Evolutionary conservation across 2,329 filamentous ascomycete genomes (phyloP).

Genomic region (Akanthomyces lecanii): DNA sequence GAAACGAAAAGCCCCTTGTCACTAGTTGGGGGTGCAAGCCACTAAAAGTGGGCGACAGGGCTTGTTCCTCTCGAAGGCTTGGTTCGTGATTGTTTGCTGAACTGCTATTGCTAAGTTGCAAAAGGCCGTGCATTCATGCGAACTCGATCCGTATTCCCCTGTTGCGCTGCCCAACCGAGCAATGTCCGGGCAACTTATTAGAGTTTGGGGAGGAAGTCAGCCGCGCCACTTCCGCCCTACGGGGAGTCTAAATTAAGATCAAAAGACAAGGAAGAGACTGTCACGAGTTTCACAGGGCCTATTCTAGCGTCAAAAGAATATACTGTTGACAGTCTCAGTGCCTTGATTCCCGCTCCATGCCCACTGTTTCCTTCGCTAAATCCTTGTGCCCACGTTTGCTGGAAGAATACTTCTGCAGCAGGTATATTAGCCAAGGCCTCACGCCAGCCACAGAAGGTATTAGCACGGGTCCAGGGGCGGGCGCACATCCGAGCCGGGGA

Average conservation of each 20-base stretch:
- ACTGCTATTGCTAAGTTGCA: background rate
- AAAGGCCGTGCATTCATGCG: constrained; percentile 10
- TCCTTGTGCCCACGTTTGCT: too few species aligned
- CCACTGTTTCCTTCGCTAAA: too few species aligned
- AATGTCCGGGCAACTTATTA: background rate
- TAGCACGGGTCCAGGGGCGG: background rate
- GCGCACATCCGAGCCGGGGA: background rate
- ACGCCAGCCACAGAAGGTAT: too few species aligned
- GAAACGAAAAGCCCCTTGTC: background rate
- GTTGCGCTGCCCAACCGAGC: background rate
- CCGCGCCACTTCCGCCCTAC: background rate
- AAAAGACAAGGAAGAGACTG: background rate
- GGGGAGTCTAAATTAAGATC: background rate
- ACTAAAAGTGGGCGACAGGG: background rate
- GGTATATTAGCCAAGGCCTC: too few species aligned
- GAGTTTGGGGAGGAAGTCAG: background rate
- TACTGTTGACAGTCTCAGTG: too few species aligned
- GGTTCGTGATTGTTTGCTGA: too few species aligned
- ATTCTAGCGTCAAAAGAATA: too few species aligned
- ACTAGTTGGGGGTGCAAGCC: background rate
- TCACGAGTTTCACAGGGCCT: too few species aligned
- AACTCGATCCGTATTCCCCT: background rate
- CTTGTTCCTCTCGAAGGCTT: too few species aligned
- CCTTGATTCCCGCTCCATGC: too few species aligned
- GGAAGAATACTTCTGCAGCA: too few species aligned